Conservation (phyloP, 2,329 filamentous ascomycete species). For the Nemania abortiva region DNA sequence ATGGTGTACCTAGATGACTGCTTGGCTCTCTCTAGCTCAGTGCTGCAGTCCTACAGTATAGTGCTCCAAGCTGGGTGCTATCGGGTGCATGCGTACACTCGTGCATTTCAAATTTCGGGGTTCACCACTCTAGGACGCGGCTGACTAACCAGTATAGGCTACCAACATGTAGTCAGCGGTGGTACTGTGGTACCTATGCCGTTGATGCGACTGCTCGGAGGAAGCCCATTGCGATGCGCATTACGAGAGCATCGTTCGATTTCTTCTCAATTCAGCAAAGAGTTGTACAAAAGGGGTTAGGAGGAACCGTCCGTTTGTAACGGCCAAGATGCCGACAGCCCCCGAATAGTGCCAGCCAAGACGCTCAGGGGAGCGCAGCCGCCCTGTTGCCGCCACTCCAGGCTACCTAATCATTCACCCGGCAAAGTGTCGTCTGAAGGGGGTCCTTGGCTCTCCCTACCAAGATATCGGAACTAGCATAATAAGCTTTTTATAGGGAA, state of each 20-base stretch:
- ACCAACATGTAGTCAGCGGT: background rate
- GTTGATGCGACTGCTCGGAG: background rate
- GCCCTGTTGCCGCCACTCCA: background rate
- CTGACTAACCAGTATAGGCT: background rate
- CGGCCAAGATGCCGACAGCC: conserved; percentile 29
- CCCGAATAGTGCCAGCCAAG: conserved; percentile 21
- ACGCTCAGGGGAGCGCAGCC: conserved; percentile 10
- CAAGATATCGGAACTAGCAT: conserved; percentile 13
- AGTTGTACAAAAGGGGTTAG: conserved; percentile 7
- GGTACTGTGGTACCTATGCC: too few species aligned
- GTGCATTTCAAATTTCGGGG: background rate
- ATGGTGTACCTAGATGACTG: conserved; percentile 1
- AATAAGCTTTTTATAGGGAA: background rate
- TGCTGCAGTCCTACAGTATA: too few species aligned
- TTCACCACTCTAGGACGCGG: conserved; percentile 6
- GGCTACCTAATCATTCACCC: background rate
- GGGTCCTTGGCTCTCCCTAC: conserved; percentile 29
- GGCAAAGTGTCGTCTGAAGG: conserved; percentile 25
- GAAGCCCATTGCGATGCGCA: too few species aligned
- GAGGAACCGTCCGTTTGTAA: conserved; percentile 28
- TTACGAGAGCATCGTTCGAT: conserved; percentile 27
- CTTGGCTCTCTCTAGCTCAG: conserved; percentile 8
- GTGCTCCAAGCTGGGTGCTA: too few species aligned
- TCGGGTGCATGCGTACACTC: conserved; percentile 7
- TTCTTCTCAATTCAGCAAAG: conserved; percentile 20